Evolutionary conservation across 768 basidiomycete species (phyloP), one percentile per base, ranked within the genome.

Genomic region (Astraeus odoratus): DNA sequence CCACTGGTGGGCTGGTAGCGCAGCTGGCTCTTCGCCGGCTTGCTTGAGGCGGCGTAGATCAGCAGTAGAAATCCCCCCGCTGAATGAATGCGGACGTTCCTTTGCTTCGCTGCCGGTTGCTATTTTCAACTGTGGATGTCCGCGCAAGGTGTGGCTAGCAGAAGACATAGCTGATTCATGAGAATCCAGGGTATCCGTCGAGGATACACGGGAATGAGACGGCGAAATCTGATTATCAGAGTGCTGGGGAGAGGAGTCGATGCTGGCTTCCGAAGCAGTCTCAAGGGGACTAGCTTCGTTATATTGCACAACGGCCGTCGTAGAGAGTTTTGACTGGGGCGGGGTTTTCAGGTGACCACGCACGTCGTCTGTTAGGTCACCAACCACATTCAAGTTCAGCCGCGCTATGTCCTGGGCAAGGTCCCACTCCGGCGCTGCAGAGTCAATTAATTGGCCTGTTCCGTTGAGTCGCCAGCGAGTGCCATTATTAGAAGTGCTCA

Each of bases 1-100:
- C 74, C 77, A 78, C 48, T 73, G 72, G 44, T 74, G 74, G 52
- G 71, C 60, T 35, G 73, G 56, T 45, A 64, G 70, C 38, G 57
- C 42, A 42, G 45, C 67, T 43, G 56, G 47, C 30, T 60, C 62
- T 46, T 78, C 78, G 39, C 77, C 82, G 23, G 72, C 78, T 56
- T 85, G 82, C 60, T 85, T 83, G 45, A 89, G 68, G 55, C 85
- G 83, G 52, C 80, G 79, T 45, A 88, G 69, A 53, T 89, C 86
- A 38, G 83, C 81, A 39, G 67, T 73, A 5, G 86, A 85, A 38
- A 88, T 67, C 23, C 83, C 84, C 34, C 86, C 86, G 49, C 82
- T 87, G 60, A 86, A 88, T 0, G 86, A 88, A 58, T 84, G 86
- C 13, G 86, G 86, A 43, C 86, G 76, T 58, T 86, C 86, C 60